These are phyloP conservation scores for Mycena haematopus DNA, from an alignment of 768 basidiomycete species.

Conservation along the genomic window DNA sequence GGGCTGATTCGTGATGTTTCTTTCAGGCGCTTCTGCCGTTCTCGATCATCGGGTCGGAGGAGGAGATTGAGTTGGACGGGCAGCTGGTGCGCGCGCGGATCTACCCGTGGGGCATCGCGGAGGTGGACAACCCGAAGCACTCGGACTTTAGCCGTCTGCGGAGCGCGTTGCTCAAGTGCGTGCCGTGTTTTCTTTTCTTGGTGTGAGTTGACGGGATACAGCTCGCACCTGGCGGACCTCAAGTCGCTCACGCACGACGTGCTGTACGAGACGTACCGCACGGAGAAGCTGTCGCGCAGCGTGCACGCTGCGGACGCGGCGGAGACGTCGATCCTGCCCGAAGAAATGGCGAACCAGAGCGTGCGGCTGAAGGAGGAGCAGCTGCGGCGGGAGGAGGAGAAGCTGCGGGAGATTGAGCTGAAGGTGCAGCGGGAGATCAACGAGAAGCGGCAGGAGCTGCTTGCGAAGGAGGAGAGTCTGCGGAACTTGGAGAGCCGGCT, in stretches of 20 bases:
- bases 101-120: constrained; percentile 98
- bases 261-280: constrained; percentile 96
- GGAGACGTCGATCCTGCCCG: constrained; percentile 92
- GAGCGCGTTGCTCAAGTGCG: constrained; percentile 88
- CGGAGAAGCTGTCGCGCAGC: constrained; percentile 93
- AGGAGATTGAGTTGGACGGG: constrained; percentile 93
- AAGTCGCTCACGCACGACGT: constrained; percentile 95
- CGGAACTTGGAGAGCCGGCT: constrained; percentile 86
- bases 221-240: constrained; percentile 93
- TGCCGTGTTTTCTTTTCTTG: constrained; percentile 12
- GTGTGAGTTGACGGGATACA: constrained; percentile 38
- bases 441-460: constrained; percentile 94
- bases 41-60: constrained; percentile 96
- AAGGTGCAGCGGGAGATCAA: constrained; percentile 98
- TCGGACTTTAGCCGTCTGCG: constrained; percentile 97
- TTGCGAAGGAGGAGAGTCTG: constrained; percentile 65
- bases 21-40: constrained; percentile 89
- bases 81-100: constrained; percentile 90
- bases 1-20: constrained; percentile 22
- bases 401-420: constrained; percentile 97
- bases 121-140: constrained; percentile 99
- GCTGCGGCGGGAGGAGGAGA: constrained; percentile 95
- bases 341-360: constrained; percentile 95
- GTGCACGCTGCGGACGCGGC: constrained; percentile 79
- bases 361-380: constrained; percentile 99